Conservation (phyloP, 2,329 filamentous ascomycete genomes). For the Claviceps digitariae region DNA sequence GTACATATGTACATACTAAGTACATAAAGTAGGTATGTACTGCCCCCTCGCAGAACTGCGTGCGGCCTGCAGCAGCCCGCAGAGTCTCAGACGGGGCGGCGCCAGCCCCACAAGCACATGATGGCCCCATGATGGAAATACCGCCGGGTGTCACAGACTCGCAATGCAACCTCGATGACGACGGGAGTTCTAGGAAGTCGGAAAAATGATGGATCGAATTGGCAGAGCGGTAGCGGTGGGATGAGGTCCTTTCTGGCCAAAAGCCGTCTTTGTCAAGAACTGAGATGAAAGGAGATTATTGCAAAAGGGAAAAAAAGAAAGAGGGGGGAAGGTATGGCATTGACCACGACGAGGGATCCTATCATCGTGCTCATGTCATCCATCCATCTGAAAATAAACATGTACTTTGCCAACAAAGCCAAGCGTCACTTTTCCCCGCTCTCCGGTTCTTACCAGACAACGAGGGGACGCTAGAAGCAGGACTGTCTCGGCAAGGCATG, state of each 20-base stretch:
- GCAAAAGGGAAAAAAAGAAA: no score
- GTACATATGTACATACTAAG: no score
- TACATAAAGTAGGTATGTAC: no score
- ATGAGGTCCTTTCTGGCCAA: no score
- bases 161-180: conserved; percentile 1
- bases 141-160: background rate
- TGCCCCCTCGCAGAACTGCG: no score
- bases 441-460: background rate
- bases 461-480: background rate
- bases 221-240: no score
- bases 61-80: background rate
- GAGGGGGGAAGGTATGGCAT: no score
- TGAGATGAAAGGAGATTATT: no score
- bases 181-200: background rate
- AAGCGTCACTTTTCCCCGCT: background rate
- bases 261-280: no score
- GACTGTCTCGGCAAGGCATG: background rate
- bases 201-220: background rate
- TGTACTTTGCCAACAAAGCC: background rate
- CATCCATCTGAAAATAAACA: background rate
- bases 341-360: background rate
- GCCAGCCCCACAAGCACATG: background rate
- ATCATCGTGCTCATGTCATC: no score
- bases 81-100: background rate
- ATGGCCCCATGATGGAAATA: background rate